Percentiles rank a stretch among this genome's conserved stretches.
These are phyloP conservation scores for Ceraceosorus guamensis DNA, from an alignment of 1,284 basidiomycete species.

Conservation along the genomic window DNA sequence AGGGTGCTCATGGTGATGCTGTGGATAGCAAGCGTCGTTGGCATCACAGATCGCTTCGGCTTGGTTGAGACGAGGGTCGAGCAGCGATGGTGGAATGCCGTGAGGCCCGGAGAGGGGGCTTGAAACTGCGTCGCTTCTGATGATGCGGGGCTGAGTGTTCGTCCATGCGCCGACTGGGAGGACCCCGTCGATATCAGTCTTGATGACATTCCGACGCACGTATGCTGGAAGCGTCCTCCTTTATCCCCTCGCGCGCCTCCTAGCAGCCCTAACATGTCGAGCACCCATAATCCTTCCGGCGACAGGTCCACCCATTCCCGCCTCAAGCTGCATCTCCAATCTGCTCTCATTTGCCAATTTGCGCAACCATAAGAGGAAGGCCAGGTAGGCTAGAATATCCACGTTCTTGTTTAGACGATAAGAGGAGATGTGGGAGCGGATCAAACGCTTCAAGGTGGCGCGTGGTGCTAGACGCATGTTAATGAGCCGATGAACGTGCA, in stretches of 20 bases:
- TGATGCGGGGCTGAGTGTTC: too few relatives aligned
- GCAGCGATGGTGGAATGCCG: too few relatives aligned
- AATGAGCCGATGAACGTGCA: too few relatives aligned
- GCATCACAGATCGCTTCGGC: too few relatives aligned
- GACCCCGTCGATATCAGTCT: too few relatives aligned
- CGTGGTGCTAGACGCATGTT: not conserved
- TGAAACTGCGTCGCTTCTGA: too few relatives aligned
- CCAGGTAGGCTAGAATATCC: constrained; percentile 9
- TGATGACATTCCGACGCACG: too few relatives aligned
- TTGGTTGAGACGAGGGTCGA: too few relatives aligned
- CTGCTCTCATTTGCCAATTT: constrained; percentile 4
- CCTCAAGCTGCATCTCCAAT: constrained; percentile 8
- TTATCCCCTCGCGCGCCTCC: not conserved
- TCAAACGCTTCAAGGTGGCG: not conserved
- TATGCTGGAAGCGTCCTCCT: not conserved
- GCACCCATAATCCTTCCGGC: not conserved
- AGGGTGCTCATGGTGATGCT: too few relatives aligned
- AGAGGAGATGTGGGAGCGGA: not conserved
- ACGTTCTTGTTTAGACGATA: not conserved
- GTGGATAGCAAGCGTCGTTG: too few relatives aligned
- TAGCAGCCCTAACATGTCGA: not conserved
- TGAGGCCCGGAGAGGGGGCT: too few relatives aligned
- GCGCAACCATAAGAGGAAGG: constrained; percentile 6
- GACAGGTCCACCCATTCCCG: not conserved
- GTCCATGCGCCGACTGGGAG: too few relatives aligned